These are phyloP conservation scores for Clitopilus passeckerianus DNA, from an alignment of 768 basidiomycete species.

Conservation along the genomic window DNA sequence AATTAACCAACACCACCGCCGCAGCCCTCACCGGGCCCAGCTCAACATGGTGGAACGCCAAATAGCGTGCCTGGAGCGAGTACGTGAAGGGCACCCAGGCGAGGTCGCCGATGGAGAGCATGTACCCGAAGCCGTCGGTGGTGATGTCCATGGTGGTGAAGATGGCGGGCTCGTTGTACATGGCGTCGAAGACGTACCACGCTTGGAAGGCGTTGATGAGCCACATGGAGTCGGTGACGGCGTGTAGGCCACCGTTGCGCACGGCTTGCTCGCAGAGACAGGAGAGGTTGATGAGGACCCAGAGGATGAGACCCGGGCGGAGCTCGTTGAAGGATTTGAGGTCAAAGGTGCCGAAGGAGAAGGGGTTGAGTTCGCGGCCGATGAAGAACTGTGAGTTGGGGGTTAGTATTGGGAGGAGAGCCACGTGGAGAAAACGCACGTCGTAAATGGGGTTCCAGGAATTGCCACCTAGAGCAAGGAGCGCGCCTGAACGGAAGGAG, in stretches of 20 bases:
- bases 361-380: slow-evolving; percentile 90
- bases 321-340: slow-evolving; percentile 78
- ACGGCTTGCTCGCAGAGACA: slow-evolving; percentile 89
- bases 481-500: slow-evolving; percentile 64
- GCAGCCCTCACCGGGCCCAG: slow-evolving; percentile 58
- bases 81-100: slow-evolving; percentile 95
- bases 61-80: slow-evolving; percentile 88
- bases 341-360: slow-evolving; percentile 61
- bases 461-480: slow-evolving; percentile 93
- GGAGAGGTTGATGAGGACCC: slow-evolving; percentile 86
- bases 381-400: slow-evolving; percentile 70
- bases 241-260: slow-evolving; percentile 61
- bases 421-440: slow-evolving; percentile 41
- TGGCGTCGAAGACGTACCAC: slow-evolving; percentile 80
- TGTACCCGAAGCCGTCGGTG: slow-evolving; percentile 97
- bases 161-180: slow-evolving; percentile 92
- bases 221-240: slow-evolving; percentile 88
- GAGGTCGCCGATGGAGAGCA: slow-evolving; percentile 92
- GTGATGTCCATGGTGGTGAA: slow-evolving; percentile 98
- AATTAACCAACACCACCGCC: slow-evolving; percentile 58
- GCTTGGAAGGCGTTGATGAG: slow-evolving; percentile 82
- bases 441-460: slow-evolving; percentile 85
- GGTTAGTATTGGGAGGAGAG: neutral
- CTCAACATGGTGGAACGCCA: slow-evolving; percentile 84
- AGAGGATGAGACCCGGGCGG: slow-evolving; percentile 86